These are phyloP conservation scores for Urtica urens DNA, from an alignment of 306 rosid species.

Conservation along the genomic window DNA sequence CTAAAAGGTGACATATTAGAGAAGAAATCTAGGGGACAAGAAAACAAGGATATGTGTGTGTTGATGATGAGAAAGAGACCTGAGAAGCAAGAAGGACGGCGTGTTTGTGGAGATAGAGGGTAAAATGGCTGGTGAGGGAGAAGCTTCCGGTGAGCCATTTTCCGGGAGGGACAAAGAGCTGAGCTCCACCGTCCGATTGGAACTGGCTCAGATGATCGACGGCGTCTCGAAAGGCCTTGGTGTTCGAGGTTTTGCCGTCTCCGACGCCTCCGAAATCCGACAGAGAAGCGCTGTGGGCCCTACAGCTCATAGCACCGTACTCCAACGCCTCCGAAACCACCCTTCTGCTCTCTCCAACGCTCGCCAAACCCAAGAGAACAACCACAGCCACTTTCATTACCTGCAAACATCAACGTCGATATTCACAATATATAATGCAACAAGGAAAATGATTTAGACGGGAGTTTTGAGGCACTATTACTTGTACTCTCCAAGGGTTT, in stretches of 20 bases:
- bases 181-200: slow-evolving; percentile 27
- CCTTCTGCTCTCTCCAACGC: slow-evolving; percentile 15
- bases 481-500: no score
- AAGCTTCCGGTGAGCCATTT: slow-evolving; percentile 37
- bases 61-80: slow-evolving; percentile 10
- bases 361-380: slow-evolving; percentile 4
- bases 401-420: no score
- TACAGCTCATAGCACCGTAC: slow-evolving; percentile 34
- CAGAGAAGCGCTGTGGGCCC: slow-evolving; percentile 35
- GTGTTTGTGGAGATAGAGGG: slow-evolving; percentile 25
- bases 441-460: no score
- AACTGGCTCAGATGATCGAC: slow-evolving; percentile 20
- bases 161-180: slow-evolving; percentile 38
- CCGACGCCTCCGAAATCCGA: slow-evolving; percentile 44
- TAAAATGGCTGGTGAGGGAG: slow-evolving; percentile 29
- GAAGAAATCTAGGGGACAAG: no score
- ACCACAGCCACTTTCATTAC: slow-evolving; percentile 10
- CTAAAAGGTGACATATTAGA: no score
- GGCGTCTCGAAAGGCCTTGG: slow-evolving; percentile 32
- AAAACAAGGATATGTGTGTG: no score
- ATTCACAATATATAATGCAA: no score
- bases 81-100: slow-evolving; percentile 35
- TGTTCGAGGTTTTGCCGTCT: slow-evolving; percentile 38
- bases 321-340: slow-evolving; percentile 12
- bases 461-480: no score